Conservation (phyloP, 169 alveolate species). For the Cyclospora cayetanensis region DNA sequence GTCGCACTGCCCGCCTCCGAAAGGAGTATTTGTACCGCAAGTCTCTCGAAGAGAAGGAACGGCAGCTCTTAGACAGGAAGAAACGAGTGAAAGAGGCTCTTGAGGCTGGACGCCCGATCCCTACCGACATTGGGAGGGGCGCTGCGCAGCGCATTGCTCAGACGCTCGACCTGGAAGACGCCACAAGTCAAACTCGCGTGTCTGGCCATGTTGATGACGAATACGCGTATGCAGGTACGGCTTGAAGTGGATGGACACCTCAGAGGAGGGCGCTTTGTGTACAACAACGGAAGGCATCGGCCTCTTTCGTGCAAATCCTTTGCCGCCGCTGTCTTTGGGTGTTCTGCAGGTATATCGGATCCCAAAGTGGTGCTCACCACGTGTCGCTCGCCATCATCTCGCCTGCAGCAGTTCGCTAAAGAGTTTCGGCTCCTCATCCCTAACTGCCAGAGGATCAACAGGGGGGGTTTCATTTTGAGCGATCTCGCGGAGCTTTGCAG, state of each 20-base stretch:
- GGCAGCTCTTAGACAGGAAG: conserved; percentile 87
- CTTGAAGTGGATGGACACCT: not conserved
- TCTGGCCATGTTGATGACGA: conserved; percentile 91
- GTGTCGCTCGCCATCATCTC: conserved; percentile 94
- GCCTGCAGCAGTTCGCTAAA: conserved; percentile 95
- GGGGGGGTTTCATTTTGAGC: conserved; percentile 95
- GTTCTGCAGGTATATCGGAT: conserved; percentile 87
- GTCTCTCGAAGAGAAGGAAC: conserved; percentile 91
- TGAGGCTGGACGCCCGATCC: conserved; percentile 88
- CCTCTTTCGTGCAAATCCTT: not conserved
- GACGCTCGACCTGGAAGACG: conserved; percentile 81
- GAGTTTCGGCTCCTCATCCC: conserved; percentile 96
- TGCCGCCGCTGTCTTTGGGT: not conserved
- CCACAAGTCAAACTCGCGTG: conserved; percentile 80
- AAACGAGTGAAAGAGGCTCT: conserved; percentile 89
- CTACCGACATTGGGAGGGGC: conserved; percentile 77
- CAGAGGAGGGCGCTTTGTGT: not conserved
- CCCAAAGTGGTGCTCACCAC: conserved; percentile 98
- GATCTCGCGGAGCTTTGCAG: conserved; percentile 94
- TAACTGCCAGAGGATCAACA: conserved; percentile 94
- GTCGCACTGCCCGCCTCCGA: conserved; percentile 93
- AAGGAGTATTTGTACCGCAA: conserved; percentile 95
- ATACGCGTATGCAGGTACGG: conserved; percentile 75
- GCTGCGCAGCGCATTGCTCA: conserved; percentile 84
- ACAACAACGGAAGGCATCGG: not conserved